Conservation (phyloP, 768 basidiomycete genomes). For the Nevesoporus exiguus region DNA sequence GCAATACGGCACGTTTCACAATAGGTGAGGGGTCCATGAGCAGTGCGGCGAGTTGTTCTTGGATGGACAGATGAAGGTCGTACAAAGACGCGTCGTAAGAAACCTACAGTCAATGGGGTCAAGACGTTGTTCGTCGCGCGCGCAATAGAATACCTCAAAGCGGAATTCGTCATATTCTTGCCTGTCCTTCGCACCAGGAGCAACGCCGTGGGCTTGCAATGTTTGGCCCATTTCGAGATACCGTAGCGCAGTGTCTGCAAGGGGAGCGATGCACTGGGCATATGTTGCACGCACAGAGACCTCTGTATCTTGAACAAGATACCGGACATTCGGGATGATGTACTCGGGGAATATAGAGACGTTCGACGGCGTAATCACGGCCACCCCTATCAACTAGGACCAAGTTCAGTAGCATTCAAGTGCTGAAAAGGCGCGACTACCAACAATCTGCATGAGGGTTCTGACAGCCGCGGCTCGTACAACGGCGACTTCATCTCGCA, state of each 20-base stretch:
- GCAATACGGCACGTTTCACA: slow-evolving; percentile 87
- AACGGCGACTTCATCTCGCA: slow-evolving; percentile 79
- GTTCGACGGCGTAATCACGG: slow-evolving; percentile 62
- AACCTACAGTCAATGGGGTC: slow-evolving; percentile 48
- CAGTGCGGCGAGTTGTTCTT: slow-evolving; percentile 82
- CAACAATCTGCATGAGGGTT: slow-evolving; percentile 78
- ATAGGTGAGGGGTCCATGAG: slow-evolving; percentile 86
- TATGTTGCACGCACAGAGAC: slow-evolving; percentile 77
- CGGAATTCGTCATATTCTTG: slow-evolving; percentile 76
- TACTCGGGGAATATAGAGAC: slow-evolving; percentile 89
- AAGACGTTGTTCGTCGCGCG: neutral
- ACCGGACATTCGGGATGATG: slow-evolving; percentile 85
- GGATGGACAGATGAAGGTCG: slow-evolving; percentile 81
- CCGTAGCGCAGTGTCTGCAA: slow-evolving; percentile 82
- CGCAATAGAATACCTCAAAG: slow-evolving; percentile 57
- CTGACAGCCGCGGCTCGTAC: slow-evolving; percentile 80
- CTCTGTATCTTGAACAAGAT: slow-evolving; percentile 81
- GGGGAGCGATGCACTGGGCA: slow-evolving; percentile 79
- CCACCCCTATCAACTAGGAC: slow-evolving; percentile 55
- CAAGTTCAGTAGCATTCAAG: slow-evolving; percentile 21
- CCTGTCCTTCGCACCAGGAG: slow-evolving; percentile 44
- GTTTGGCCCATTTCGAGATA: slow-evolving; percentile 95
- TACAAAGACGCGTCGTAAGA: slow-evolving; percentile 86
- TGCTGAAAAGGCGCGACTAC: slow-evolving; percentile 27
- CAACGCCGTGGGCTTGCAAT: slow-evolving; percentile 74